Evolutionary conservation across 805 yeast species (phyloP).

Genomic region (Pichia thaimueangensis): DNA sequence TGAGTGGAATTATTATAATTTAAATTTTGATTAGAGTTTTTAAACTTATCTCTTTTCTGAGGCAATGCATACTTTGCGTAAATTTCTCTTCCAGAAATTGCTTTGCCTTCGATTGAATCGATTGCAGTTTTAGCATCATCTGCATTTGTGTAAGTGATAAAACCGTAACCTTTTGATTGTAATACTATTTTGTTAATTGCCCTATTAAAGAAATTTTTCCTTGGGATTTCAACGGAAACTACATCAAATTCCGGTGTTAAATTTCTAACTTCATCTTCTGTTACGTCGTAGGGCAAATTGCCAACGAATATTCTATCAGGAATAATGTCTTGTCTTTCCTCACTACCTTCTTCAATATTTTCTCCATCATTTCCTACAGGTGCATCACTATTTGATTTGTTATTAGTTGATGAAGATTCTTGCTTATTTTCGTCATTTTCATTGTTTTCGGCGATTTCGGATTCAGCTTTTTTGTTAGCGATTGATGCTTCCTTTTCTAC

Average conservation of each 20-base stretch:
- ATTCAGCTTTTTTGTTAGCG: neutral
- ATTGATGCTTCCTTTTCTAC: too few species aligned
- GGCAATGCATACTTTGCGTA: slow-evolving; percentile 48
- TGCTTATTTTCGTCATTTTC: neutral
- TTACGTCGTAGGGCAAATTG: slow-evolving; percentile 37
- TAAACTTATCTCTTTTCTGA: slow-evolving; percentile 23
- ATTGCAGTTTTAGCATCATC: slow-evolving; percentile 65
- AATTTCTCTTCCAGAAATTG: slow-evolving; percentile 34
- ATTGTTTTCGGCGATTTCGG: neutral
- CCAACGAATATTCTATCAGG: slow-evolving; percentile 42
- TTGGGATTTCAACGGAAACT: slow-evolving; percentile 29
- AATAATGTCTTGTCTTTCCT: slow-evolving; percentile 23
- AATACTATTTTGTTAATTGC: slow-evolving; percentile 19
- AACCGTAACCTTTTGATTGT: slow-evolving; percentile 34
- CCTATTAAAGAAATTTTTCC: slow-evolving; percentile 22
- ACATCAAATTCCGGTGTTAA: slow-evolving; percentile 33
- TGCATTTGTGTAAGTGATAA: slow-evolving; percentile 52
- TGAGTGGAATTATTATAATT: slow-evolving; percentile 4
- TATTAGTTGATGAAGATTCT: neutral
- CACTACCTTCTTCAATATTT: slow-evolving; percentile 8
- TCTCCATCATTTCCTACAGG: too few species aligned
- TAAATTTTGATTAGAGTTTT: slow-evolving; percentile 2
- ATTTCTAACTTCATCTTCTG: slow-evolving; percentile 39
- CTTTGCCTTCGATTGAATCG: slow-evolving; percentile 25
- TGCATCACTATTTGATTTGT: too few species aligned